Evolutionary conservation across 192 early-diverging fungal species (phyloP).

Genomic region (Entomortierella chlamydospora): DNA sequence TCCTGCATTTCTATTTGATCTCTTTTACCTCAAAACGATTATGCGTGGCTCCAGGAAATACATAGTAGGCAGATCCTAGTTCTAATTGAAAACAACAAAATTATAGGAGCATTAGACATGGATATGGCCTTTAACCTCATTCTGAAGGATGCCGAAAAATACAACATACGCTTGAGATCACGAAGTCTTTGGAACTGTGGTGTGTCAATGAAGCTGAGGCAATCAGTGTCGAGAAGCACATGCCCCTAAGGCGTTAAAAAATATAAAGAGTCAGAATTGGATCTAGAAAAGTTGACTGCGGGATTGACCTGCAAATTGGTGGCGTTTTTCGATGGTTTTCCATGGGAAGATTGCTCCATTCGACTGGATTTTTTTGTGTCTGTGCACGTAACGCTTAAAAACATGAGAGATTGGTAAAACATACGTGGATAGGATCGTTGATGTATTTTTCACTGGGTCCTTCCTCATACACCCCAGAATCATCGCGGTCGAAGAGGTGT

Average conservation of each 20-base stretch:
- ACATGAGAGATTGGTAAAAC: no score
- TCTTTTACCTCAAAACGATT: constrained; percentile 93
- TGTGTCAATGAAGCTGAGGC: constrained; percentile 87
- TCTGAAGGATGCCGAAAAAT: background rate
- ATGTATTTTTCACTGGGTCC: constrained; percentile 61
- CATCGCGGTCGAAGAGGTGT: constrained; percentile 41
- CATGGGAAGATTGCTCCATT: no score
- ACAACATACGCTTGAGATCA: constrained; percentile 80
- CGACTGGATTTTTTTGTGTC: no score
- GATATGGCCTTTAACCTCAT: no score
- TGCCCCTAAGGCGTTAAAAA: constrained; percentile 63
- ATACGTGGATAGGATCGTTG: constrained; percentile 83
- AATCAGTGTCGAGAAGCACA: constrained; percentile 76
- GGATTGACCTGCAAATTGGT: constrained; percentile 8
- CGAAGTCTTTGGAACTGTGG: constrained; percentile 96
- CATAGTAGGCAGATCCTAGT: constrained; percentile 86
- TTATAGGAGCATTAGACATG: background rate
- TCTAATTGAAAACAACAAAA: constrained; percentile 13
- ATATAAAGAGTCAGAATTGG: background rate
- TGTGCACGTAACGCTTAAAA: background rate
- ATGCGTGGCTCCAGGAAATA: constrained; percentile 94
- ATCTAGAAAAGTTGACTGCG: constrained; percentile 4
- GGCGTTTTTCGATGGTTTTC: background rate
- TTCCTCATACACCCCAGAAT: constrained; percentile 42
- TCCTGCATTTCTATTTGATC: background rate